A percentile compares a stretch with the other conserved stretches of the same genome.
Conservation (phyloP, 1,139 yeast genomes). For the Magnusiomyces ingens region DNA sequence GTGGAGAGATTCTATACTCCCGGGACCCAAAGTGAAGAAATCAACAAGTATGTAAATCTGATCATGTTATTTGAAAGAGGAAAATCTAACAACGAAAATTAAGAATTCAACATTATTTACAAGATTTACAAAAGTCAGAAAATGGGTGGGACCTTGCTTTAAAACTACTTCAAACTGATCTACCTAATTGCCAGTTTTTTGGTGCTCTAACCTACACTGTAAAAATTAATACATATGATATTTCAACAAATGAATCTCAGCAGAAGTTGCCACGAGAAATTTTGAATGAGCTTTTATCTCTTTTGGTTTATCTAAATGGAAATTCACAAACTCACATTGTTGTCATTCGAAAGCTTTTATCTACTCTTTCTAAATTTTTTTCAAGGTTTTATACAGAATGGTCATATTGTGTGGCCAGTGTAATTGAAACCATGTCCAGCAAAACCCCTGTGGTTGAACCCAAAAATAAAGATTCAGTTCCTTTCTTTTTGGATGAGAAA, state of each 20-base stretch:
- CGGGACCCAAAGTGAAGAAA: conserved; percentile 18
- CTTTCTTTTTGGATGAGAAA: conserved; percentile 2
- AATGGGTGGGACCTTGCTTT: conserved; percentile 47
- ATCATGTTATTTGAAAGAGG: neutral
- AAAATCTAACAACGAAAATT: neutral
- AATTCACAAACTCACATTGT: conserved; percentile 20
- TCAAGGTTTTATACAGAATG: conserved; percentile 31
- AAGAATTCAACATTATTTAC: conserved; percentile 42
- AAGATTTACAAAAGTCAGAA: conserved; percentile 42
- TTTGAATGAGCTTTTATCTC: conserved; percentile 25
- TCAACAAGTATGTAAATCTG: conserved; percentile 11
- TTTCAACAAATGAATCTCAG: conserved; percentile 7
- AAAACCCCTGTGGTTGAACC: neutral
- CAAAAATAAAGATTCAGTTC: neutral
- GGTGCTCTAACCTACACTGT: conserved; percentile 57
- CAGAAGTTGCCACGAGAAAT: conserved; percentile 15
- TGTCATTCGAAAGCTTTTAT: conserved; percentile 32
- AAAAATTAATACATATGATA: conserved; percentile 34
- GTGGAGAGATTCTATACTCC: conserved; percentile 22
- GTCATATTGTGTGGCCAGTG: conserved; percentile 25
- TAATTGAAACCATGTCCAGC: conserved; percentile 14
- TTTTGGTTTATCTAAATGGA: conserved; percentile 21
- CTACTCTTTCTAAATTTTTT: conserved; percentile 28
- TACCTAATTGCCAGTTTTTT: conserved; percentile 47
- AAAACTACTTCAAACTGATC: conserved; percentile 34